Percentiles rank a stretch among this genome's conserved stretches.
Conservation (phyloP, 768 basidiomycete species). For the Rhizopogon vinicolor region DNA sequence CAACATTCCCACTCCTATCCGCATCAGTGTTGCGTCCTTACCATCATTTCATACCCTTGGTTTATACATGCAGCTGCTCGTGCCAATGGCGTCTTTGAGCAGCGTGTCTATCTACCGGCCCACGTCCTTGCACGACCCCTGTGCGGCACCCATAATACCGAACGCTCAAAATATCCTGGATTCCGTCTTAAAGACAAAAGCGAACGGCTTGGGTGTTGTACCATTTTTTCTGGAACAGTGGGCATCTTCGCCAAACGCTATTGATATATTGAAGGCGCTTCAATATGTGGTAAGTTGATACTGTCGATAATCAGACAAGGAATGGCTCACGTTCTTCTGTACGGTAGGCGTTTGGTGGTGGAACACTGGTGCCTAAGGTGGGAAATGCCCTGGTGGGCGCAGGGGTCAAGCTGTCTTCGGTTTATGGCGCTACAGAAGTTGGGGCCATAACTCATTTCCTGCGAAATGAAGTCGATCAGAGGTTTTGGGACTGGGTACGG, state of each 20-base stretch:
- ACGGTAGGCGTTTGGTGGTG: slow-evolving; percentile 35
- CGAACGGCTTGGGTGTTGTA: slow-evolving; percentile 28
- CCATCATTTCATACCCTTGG: slow-evolving; percentile 25
- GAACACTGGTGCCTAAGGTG: slow-evolving; percentile 28
- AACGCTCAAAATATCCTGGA: slow-evolving; percentile 36
- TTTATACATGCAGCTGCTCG: slow-evolving; percentile 10
- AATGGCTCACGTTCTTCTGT: not conserved
- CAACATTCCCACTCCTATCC: slow-evolving; percentile 9
- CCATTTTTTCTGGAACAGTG: slow-evolving; percentile 37
- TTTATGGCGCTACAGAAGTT: slow-evolving; percentile 34
- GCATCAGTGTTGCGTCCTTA: slow-evolving; percentile 18
- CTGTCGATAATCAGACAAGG: too few species aligned
- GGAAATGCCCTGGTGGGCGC: slow-evolving; percentile 29
- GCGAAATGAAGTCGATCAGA: slow-evolving; percentile 8
- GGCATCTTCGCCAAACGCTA: slow-evolving; percentile 18
- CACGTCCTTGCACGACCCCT: slow-evolving; percentile 12
- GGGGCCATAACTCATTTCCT: slow-evolving; percentile 6
- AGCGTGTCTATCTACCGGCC: slow-evolving; percentile 24
- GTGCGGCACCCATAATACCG: slow-evolving; percentile 29
- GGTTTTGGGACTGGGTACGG: slow-evolving; percentile 34
- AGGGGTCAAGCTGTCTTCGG: slow-evolving; percentile 27
- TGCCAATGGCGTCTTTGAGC: slow-evolving; percentile 12
- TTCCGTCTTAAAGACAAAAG: slow-evolving; percentile 24
- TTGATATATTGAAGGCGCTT: slow-evolving; percentile 22
- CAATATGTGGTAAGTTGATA: slow-evolving; percentile 23